Evolutionary conservation across 2,329 filamentous ascomycete species (phyloP).

Genomic region (Grosmannia serpens): DNA sequence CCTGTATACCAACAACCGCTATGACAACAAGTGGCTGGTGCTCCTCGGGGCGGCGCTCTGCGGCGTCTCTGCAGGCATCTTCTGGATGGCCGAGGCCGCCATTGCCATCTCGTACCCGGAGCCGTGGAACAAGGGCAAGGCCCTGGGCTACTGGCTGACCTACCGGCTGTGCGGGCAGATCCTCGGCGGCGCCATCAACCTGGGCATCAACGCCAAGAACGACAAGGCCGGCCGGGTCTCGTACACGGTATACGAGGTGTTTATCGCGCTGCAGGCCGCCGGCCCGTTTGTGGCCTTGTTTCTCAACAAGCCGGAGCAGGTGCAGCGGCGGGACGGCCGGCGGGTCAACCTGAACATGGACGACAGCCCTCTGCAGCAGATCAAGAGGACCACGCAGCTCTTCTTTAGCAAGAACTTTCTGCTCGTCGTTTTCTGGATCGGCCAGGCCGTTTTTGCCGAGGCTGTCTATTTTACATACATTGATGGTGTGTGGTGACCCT

Average conservation of each 20-base stretch:
- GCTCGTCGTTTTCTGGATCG: slow-evolving; percentile 55
- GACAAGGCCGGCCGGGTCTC: slow-evolving; percentile 45
- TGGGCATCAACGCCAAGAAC: slow-evolving; percentile 50
- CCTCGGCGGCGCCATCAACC: slow-evolving; percentile 59
- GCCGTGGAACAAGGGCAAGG: slow-evolving; percentile 52
- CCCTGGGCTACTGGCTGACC: slow-evolving; percentile 53
- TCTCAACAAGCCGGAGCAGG: slow-evolving; percentile 47
- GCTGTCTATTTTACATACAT: slow-evolving; percentile 63
- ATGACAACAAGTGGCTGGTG: slow-evolving; percentile 55
- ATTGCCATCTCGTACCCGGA: slow-evolving; percentile 64
- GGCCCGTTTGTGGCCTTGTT: slow-evolving; percentile 55
- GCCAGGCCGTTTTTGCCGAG: slow-evolving; percentile 59
- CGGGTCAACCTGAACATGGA: slow-evolving; percentile 48
- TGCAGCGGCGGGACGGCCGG: slow-evolving; percentile 54
- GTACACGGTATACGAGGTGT: slow-evolving; percentile 56
- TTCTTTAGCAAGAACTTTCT: slow-evolving; percentile 53
- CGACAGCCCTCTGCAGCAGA: slow-evolving; percentile 43
- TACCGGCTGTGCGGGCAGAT: slow-evolving; percentile 52
- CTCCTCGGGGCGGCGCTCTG: slow-evolving; percentile 58
- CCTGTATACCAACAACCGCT: slow-evolving; percentile 62
- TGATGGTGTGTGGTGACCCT: slow-evolving; percentile 21
- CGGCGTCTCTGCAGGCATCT: slow-evolving; percentile 58
- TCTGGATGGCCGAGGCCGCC: slow-evolving; percentile 66
- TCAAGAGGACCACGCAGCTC: slow-evolving; percentile 44
- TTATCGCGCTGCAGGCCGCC: slow-evolving; percentile 57